Conservation (phyloP, 768 basidiomycete species). For the Boletus speciosus region DNA sequence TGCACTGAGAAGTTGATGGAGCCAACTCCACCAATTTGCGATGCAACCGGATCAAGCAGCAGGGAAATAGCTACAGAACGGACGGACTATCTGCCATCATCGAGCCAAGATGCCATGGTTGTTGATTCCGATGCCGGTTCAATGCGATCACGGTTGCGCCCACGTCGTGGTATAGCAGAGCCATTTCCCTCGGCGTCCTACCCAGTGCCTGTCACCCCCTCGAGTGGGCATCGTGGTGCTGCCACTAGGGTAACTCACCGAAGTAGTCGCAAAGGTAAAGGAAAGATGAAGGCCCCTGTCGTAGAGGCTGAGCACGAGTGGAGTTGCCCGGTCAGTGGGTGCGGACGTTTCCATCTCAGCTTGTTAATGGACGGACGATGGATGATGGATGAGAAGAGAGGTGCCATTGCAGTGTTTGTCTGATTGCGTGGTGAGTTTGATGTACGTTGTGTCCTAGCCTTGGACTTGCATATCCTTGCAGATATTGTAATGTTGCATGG, state of each 20-base stretch:
- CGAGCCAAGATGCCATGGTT: slow-evolving; percentile 29
- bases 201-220: slow-evolving; percentile 1
- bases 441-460: slow-evolving; percentile 9
- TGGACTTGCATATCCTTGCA: slow-evolving; percentile 1
- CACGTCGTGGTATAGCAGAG: slow-evolving; percentile 32
- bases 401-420: slow-evolving; percentile 39
- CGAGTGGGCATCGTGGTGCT: slow-evolving; percentile 9
- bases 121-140: slow-evolving; percentile 29
- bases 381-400: slow-evolving; percentile 50
- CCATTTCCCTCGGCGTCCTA: slow-evolving; percentile 1
- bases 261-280: slow-evolving; percentile 31
- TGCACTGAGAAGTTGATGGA: slow-evolving; percentile 59
- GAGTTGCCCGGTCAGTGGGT: slow-evolving; percentile 62
- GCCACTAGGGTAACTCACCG: slow-evolving; percentile 1
- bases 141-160: slow-evolving; percentile 59
- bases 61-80: slow-evolving; percentile 13
- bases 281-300: slow-evolving; percentile 33
- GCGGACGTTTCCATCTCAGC: slow-evolving; percentile 52
- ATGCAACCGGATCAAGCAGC: slow-evolving; percentile 7
- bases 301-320: slow-evolving; percentile 54
- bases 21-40: slow-evolving; percentile 29
- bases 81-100: not conserved
- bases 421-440: slow-evolving; percentile 21
- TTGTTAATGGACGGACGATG: slow-evolving; percentile 57
- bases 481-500: slow-evolving; percentile 3